A percentile compares a stretch with the other conserved stretches of the same genome.
Conservation (phyloP, 148 eudicot species). For the Arctostaphylos glauca region DNA sequence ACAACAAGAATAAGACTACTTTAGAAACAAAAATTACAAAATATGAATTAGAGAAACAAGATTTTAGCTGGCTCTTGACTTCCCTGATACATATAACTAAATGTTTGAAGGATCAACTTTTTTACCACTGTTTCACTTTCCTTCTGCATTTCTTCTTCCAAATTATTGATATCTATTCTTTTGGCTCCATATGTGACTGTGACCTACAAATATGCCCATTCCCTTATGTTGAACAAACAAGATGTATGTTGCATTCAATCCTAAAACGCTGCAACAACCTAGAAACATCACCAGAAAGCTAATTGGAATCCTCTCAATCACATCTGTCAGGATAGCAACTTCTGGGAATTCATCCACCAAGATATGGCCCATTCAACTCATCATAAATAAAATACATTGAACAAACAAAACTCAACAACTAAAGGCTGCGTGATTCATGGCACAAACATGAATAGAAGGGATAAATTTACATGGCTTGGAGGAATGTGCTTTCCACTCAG, state of each 20-base stretch:
- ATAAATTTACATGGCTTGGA: conserved; percentile 58
- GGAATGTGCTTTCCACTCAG: conserved; percentile 96
- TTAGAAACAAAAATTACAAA: background rate
- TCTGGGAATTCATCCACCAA: background rate
- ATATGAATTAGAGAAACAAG: background rate
- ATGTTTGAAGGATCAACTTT: background rate
- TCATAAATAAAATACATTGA: background rate
- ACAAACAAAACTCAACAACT: background rate
- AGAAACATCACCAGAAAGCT: conserved; percentile 1
- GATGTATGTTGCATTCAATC: background rate
- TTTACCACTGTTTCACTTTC: background rate
- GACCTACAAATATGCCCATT: background rate
- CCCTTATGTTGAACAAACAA: background rate
- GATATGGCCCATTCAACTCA: background rate
- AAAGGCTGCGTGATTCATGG: background rate
- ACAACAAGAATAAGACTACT: background rate
- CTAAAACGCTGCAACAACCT: background rate
- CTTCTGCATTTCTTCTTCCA: background rate
- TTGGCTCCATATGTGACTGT: background rate
- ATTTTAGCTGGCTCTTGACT: background rate
- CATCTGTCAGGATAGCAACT: background rate
- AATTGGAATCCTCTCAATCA: background rate
- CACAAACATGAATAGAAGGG: background rate
- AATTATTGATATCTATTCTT: background rate
- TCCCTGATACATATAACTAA: background rate